Percentiles rank a stretch among this genome's conserved stretches.
phyloP scores from a whole-genome alignment of 1,139 yeast species.

The Taiozyma sp. region DNA sequence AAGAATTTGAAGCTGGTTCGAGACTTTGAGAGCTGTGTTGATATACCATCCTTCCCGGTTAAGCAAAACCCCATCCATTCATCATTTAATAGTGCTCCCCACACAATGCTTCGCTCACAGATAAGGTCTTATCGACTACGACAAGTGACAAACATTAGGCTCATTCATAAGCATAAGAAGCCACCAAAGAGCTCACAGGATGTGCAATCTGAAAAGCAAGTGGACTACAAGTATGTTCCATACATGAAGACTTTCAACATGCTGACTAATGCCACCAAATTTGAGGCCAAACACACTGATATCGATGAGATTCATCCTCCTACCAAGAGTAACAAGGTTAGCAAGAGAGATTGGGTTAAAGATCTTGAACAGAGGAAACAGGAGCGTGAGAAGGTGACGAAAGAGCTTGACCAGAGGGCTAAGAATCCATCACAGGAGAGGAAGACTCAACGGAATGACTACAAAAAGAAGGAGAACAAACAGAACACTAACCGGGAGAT shows the following conservation, averaged over 20 bases:
- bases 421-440: background rate
- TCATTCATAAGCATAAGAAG: background rate
- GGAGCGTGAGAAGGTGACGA: background rate
- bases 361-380: conserved; percentile 3
- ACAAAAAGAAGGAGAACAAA: background rate
- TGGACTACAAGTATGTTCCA: conserved; percentile 2
- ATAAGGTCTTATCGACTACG: background rate
- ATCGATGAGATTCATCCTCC: conserved; percentile 13
- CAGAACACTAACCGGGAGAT: background rate
- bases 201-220: background rate
- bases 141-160: background rate
- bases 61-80: too few relatives aligned
- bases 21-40: too few relatives aligned
- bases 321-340: conserved; percentile 8
- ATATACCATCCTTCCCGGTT: too few relatives aligned
- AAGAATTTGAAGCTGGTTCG: background rate
- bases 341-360: conserved; percentile 7
- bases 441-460: background rate
- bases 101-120: background rate
- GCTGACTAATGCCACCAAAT: conserved; percentile 7
- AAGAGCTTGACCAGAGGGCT: background rate
- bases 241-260: conserved; percentile 7
- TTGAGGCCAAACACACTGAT: conserved; percentile 10
- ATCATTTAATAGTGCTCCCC: background rate
- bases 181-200: background rate